Conservation (phyloP, 331 rosid genomes). For the Malus hybrid region DNA sequence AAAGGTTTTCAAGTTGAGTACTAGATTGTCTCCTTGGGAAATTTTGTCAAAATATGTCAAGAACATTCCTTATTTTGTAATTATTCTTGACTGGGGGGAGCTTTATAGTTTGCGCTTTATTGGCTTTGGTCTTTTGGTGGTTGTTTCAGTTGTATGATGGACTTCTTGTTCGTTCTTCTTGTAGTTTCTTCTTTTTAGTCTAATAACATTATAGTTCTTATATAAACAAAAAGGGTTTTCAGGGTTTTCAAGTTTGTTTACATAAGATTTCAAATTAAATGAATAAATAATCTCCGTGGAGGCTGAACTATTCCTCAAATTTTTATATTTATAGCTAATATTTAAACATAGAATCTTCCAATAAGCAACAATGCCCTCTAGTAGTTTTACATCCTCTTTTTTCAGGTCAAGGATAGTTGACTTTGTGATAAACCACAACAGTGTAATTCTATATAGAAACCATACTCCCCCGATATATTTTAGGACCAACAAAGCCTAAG, state of each 20-base stretch:
- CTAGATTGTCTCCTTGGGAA: neutral
- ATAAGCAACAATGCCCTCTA: neutral
- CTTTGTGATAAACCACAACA: neutral
- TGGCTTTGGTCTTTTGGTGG: neutral
- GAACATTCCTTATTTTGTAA: neutral
- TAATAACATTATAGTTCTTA: neutral
- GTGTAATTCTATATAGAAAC: neutral
- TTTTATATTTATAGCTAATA: neutral
- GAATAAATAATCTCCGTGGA: neutral
- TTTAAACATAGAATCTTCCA: neutral
- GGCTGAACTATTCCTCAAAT: neutral
- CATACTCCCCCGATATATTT: neutral
- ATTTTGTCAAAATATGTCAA: neutral
- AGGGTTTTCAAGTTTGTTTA: neutral
- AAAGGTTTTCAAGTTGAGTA: neutral
- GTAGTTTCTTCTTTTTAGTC: neutral
- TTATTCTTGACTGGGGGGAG: neutral
- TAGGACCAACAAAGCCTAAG: neutral
- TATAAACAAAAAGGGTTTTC: neutral
- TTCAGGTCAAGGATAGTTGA: neutral
- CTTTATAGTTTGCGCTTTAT: neutral
- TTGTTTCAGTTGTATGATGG: neutral
- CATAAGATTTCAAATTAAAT: neutral
- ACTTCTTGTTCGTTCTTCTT: neutral
- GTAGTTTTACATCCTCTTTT: neutral